phyloP scores from a whole-genome alignment of 78 protist species.

The Neovahlkampfia damariscottae region DNA sequence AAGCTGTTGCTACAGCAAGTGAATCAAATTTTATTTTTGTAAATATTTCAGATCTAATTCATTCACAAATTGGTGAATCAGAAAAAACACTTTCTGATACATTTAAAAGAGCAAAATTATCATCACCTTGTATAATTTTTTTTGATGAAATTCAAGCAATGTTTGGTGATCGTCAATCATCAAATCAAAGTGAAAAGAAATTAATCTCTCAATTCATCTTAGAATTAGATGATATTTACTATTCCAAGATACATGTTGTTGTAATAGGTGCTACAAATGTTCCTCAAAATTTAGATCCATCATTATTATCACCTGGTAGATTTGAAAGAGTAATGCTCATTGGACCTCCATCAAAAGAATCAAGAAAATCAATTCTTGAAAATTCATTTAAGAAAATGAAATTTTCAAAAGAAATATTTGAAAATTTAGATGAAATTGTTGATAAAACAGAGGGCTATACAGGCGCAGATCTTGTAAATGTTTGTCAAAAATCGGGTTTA shows the following conservation, averaged over 20 bases:
- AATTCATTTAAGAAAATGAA: background rate
- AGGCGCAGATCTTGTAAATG: background rate
- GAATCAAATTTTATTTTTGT: constrained; percentile 74
- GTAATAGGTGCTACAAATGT: constrained; percentile 24
- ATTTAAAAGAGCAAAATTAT: constrained; percentile 56
- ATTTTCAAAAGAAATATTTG: background rate
- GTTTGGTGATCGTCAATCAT: background rate
- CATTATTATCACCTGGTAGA: constrained; percentile 16
- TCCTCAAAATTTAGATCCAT: background rate
- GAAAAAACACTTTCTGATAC: constrained; percentile 65
- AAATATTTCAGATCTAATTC: constrained; percentile 78
- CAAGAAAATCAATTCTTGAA: background rate
- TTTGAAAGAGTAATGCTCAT: constrained; percentile 12
- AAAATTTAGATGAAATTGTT: background rate
- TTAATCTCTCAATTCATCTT: constrained; percentile 2
- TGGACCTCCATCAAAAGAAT: background rate
- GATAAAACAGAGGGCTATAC: background rate
- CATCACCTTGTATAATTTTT: constrained; percentile 59
- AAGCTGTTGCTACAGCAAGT: constrained; percentile 81
- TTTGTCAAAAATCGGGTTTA: background rate
- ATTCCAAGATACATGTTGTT: too few relatives aligned
- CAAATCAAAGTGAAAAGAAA: background rate
- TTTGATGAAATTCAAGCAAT: constrained; percentile 75
- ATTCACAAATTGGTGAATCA: constrained; percentile 79
- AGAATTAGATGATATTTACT: background rate